Percentiles rank a stretch among this genome's conserved stretches.
Evolutionary conservation across 257 asterid genomes (phyloP).

Genomic region (Fraxinus pennsylvanica): DNA sequence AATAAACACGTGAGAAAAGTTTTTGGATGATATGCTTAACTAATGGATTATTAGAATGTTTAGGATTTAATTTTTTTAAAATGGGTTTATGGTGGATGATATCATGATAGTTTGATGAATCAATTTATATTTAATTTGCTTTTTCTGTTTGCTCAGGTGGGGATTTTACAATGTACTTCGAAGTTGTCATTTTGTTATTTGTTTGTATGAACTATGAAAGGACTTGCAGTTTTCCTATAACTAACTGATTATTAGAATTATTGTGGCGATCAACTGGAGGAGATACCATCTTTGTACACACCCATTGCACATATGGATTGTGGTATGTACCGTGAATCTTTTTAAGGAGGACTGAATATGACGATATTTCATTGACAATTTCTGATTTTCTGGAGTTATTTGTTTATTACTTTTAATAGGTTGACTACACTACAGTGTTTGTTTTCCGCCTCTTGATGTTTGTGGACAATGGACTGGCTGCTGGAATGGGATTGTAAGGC

Average conservation of each 20-base stretch:
- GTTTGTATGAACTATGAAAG: neutral
- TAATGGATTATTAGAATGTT: conserved; percentile 6
- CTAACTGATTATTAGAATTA: conserved; percentile 47
- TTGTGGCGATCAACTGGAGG: conserved; percentile 89
- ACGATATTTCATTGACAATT: conserved; percentile 13
- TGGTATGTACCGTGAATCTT: conserved; percentile 54
- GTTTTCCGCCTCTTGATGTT: conserved; percentile 94
- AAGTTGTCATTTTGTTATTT: neutral
- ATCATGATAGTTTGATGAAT: neutral
- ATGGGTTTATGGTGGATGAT: neutral
- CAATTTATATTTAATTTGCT: neutral
- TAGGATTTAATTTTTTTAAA: neutral
- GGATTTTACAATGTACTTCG: neutral
- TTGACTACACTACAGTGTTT: conserved; percentile 81
- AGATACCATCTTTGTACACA: conserved; percentile 68
- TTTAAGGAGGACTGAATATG: neutral
- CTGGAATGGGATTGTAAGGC: conserved; percentile 99
- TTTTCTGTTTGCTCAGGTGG: neutral
- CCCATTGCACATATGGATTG: conserved; percentile 97
- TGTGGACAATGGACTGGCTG: conserved; percentile 86
- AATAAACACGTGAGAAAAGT: conserved; percentile 6
- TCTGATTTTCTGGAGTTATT: neutral
- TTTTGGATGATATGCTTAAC: conserved; percentile 41
- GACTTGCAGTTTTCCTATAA: neutral
- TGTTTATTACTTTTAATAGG: conserved; percentile 47